These are phyloP conservation scores for Penicillium paxilli DNA, from an alignment of 495 filamentous ascomycete genomes.

Conservation along the genomic window DNA sequence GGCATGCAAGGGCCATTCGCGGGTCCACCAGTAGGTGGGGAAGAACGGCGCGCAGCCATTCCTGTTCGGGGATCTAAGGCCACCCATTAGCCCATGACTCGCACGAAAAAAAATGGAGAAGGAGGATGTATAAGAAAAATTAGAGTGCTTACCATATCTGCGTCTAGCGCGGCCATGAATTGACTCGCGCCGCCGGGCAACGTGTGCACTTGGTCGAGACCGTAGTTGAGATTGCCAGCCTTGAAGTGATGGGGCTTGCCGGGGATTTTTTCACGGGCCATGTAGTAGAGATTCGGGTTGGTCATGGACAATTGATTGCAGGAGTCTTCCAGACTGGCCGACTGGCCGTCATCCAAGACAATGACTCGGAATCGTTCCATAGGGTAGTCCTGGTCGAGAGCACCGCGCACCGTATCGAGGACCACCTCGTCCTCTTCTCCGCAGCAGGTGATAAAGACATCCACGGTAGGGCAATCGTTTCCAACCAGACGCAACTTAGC, in stretches of 20 bases:
- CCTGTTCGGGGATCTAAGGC: constrained; percentile 46
- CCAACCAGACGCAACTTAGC: constrained; percentile 44
- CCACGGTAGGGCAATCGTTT: constrained; percentile 46
- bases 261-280: constrained; percentile 45
- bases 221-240: constrained; percentile 55
- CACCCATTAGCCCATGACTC: constrained; percentile 3
- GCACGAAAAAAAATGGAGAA: background rate
- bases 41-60: constrained; percentile 52
- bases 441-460: constrained; percentile 53
- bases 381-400: constrained; percentile 51
- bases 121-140: background rate
- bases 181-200: constrained; percentile 43
- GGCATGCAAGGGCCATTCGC: constrained; percentile 50
- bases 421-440: constrained; percentile 53
- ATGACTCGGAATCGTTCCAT: constrained; percentile 47
- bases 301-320: constrained; percentile 22
- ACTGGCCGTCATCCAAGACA: constrained; percentile 51
- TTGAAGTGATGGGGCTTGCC: constrained; percentile 55
- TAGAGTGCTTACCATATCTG: constrained; percentile 47
- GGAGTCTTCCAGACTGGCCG: constrained; percentile 32
- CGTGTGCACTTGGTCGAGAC: constrained; percentile 33
- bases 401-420: constrained; percentile 52
- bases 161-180: constrained; percentile 53
- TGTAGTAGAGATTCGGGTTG: constrained; percentile 47
- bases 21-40: constrained; percentile 49